phyloP scores from a whole-genome alignment of 805 yeast species.

The Phaffomyces thermotolerans region DNA sequence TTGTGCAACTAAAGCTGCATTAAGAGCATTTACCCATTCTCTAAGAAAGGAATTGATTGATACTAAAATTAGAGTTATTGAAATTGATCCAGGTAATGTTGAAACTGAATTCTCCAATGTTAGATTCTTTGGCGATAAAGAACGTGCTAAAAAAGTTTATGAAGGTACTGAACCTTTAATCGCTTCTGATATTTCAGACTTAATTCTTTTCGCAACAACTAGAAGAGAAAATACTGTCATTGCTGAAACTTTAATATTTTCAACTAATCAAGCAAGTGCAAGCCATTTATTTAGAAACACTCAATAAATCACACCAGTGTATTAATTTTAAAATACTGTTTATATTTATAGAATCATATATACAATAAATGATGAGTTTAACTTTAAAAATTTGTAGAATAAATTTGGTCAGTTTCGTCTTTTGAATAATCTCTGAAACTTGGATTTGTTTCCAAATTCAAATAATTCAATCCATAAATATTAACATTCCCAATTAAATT shows the following conservation, averaged over 20 bases:
- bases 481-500: slow-evolving; percentile 18
- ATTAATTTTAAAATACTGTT: not conserved
- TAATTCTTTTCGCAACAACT: slow-evolving; percentile 47
- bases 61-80: slow-evolving; percentile 60
- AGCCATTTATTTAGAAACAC: slow-evolving; percentile 46
- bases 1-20: slow-evolving; percentile 70
- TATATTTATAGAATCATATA: not conserved
- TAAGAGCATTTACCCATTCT: slow-evolving; percentile 64
- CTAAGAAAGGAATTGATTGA: slow-evolving; percentile 67
- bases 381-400: too few relatives aligned
- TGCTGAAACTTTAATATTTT: slow-evolving; percentile 74
- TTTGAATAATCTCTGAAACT: slow-evolving; percentile 4
- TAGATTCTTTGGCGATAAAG: slow-evolving; percentile 51
- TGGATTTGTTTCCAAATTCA: slow-evolving; percentile 6
- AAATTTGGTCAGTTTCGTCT: slow-evolving; percentile 1
- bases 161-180: slow-evolving; percentile 49
- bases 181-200: slow-evolving; percentile 53
- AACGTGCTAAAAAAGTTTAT: slow-evolving; percentile 48
- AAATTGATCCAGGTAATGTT: slow-evolving; percentile 63
- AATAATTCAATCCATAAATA: slow-evolving; percentile 25
- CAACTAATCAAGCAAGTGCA: slow-evolving; percentile 80
- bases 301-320: too few relatives aligned
- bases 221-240: slow-evolving; percentile 51
- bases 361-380: too few relatives aligned
- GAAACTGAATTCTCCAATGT: slow-evolving; percentile 60